A percentile compares a stretch with the other conserved stretches of the same genome.
Evolutionary conservation across 306 rosid species (phyloP).

Genomic region (Gastrolobium villosum): DNA sequence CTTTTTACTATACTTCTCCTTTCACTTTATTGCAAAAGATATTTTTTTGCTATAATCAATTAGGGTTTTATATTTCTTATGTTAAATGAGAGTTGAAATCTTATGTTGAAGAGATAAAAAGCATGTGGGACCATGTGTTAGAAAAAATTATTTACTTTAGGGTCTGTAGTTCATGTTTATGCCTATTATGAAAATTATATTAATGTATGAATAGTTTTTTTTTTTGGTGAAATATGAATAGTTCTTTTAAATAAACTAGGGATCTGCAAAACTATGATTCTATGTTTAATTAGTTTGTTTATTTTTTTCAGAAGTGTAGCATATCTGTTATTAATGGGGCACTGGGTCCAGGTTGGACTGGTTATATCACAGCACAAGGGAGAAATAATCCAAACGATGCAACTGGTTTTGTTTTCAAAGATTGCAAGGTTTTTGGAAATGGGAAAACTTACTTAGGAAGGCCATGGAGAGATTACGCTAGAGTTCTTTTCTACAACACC

Average conservation of each 20-base stretch:
- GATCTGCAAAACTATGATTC: not conserved
- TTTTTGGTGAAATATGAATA: too few relatives aligned
- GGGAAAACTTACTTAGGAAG: constrained; percentile 83
- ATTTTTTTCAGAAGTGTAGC: constrained; percentile 56
- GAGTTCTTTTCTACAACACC: constrained; percentile 72
- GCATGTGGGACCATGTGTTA: too few relatives aligned
- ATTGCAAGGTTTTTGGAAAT: constrained; percentile 60
- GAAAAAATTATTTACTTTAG: too few relatives aligned
- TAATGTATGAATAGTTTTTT: too few relatives aligned
- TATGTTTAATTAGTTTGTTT: not conserved
- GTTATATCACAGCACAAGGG: constrained; percentile 85
- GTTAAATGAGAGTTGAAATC: too few relatives aligned
- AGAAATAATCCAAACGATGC: constrained; percentile 54
- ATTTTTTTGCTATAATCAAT: too few relatives aligned
- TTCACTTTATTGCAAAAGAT: too few relatives aligned
- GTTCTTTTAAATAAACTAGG: too few relatives aligned
- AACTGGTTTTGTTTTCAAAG: constrained; percentile 79
- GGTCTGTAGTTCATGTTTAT: too few relatives aligned
- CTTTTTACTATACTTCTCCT: not conserved
- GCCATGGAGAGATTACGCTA: constrained; percentile 81
- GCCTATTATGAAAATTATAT: too few relatives aligned
- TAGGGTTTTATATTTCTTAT: too few relatives aligned
- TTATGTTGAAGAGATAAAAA: too few relatives aligned
- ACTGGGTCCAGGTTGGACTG: constrained; percentile 51
- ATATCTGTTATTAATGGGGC: constrained; percentile 58